phyloP scores from a whole-genome alignment of 768 basidiomycete genomes.

The Boletus rubescentipes region DNA sequence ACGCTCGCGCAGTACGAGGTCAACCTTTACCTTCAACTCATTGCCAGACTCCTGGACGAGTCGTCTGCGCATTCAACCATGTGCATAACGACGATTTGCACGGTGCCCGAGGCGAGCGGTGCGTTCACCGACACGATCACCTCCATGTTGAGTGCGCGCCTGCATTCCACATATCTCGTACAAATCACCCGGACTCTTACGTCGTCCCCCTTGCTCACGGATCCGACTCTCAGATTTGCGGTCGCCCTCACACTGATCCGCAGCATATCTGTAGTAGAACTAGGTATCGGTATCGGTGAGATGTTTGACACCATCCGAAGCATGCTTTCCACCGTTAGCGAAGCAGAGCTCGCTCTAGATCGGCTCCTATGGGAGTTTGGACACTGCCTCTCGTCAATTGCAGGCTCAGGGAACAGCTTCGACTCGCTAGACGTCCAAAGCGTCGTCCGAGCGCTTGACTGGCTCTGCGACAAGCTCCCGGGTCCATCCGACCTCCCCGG shows the following conservation, averaged over 20 bases:
- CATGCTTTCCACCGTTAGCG: constrained; percentile 27
- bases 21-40: constrained; percentile 47
- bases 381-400: constrained; percentile 33
- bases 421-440: constrained; percentile 35
- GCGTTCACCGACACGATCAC: constrained; percentile 43
- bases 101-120: constrained; percentile 42
- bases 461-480: constrained; percentile 49
- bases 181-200: constrained; percentile 39
- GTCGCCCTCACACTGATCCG: constrained; percentile 35
- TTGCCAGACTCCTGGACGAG: constrained; percentile 44
- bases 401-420: constrained; percentile 23
- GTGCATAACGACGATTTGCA: constrained; percentile 43
- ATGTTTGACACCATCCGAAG: constrained; percentile 26
- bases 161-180: constrained; percentile 45
- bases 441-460: constrained; percentile 51
- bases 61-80: constrained; percentile 42
- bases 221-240: constrained; percentile 34
- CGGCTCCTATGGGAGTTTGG: constrained; percentile 38
- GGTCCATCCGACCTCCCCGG: constrained; percentile 48
- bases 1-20: constrained; percentile 48
- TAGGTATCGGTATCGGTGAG: constrained; percentile 19
- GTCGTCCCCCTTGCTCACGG: constrained; percentile 21
- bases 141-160: constrained; percentile 46
- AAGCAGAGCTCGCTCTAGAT: constrained; percentile 25
- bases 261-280: constrained; percentile 24